A percentile compares a stretch with the other conserved stretches of the same genome.
phyloP scores from a whole-genome alignment of 1,284 basidiomycete genomes.

The Schizophyllum commune region DNA sequence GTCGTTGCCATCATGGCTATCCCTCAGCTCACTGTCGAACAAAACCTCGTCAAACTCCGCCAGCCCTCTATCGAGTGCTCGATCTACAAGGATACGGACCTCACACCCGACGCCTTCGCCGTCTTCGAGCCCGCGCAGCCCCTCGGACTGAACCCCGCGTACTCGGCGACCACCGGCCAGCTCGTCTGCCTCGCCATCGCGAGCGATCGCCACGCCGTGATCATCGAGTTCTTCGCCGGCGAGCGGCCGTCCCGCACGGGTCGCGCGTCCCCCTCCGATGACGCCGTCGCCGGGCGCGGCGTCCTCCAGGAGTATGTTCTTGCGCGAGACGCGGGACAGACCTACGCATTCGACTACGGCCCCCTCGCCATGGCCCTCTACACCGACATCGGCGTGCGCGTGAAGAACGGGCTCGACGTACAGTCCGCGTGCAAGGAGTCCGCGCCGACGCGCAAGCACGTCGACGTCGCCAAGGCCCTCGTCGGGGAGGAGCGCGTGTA shows the following conservation, averaged over 20 bases:
- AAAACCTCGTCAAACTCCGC: neutral
- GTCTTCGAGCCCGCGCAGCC: neutral
- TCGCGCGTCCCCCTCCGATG: constrained; percentile 3
- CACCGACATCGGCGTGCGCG: constrained; percentile 25
- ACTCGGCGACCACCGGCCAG: neutral
- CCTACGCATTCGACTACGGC: constrained; percentile 34
- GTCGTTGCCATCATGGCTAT: neutral
- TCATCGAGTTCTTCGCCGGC: neutral
- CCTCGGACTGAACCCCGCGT: neutral
- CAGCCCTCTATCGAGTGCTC: neutral
- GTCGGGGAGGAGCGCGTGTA: constrained; percentile 29
- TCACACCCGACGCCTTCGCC: neutral
- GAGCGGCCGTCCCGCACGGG: neutral
- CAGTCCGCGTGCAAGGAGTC: constrained; percentile 34
- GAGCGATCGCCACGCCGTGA: neutral
- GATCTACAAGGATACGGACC: neutral
- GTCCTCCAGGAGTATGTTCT: constrained; percentile 20
- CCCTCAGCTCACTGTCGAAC: neutral
- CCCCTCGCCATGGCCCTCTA: constrained; percentile 33
- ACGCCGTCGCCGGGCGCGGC: constrained; percentile 11
- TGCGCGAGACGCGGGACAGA: constrained; percentile 21
- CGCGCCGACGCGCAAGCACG: constrained; percentile 28
- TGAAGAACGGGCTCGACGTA: constrained; percentile 45
- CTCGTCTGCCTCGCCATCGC: neutral
- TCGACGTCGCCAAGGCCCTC: constrained; percentile 34